Percentiles rank a stretch among this genome's conserved stretches.
Conservation (phyloP, 192 early-diverging fungal genomes). For the Diversispora eburnea region DNA sequence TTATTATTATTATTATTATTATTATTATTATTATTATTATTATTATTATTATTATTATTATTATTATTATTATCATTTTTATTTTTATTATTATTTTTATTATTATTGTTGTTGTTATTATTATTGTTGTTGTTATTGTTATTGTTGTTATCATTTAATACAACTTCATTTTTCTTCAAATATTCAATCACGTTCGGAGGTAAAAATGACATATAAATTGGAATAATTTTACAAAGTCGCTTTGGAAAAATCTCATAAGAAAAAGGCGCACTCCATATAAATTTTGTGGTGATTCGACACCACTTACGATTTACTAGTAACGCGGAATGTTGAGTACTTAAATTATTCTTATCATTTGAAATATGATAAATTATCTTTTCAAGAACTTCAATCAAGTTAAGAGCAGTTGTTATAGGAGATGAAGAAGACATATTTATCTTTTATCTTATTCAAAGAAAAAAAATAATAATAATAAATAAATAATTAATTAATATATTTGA, state of each 20-base stretch:
- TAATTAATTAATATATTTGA: no score
- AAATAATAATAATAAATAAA: no score
- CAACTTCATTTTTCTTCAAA: background rate
- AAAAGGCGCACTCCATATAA: background rate
- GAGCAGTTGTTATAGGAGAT: background rate
- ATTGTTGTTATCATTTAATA: background rate
- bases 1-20: no score
- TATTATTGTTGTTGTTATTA: no score
- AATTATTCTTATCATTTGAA: background rate
- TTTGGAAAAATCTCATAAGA: background rate
- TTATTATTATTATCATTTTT: no score
- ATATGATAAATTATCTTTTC: background rate
- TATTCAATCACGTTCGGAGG: background rate
- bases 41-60: no score
- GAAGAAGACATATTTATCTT: background rate
- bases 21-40: no score
- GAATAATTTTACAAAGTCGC: background rate
- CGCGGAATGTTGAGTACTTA: background rate
- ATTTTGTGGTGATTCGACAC: background rate
- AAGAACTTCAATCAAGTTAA: background rate
- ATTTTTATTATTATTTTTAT: no score
- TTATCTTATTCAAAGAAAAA: no score
- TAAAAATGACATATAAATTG: background rate
- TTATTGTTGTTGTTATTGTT: background rate
- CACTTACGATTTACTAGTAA: background rate